Percentiles rank a stretch among this genome's conserved stretches.
phyloP scores from a whole-genome alignment of 805 yeast genomes.

The Zygoascus flipseniorum region DNA sequence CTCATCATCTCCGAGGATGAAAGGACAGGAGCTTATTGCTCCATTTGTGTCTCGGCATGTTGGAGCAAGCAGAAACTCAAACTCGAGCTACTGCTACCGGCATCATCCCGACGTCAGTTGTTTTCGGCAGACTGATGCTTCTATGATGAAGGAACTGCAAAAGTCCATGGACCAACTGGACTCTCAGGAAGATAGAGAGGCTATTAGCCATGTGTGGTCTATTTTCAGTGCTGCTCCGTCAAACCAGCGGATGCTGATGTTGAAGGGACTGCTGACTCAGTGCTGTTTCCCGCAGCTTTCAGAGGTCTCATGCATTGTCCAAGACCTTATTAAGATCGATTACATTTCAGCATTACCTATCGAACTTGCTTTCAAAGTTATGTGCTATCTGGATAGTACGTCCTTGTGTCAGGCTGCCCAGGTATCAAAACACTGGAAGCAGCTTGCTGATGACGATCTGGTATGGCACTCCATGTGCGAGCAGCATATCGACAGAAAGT shows the following conservation, averaged over 20 bases:
- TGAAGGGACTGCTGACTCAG: constrained; percentile 77
- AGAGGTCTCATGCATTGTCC: constrained; percentile 72
- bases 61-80: not conserved
- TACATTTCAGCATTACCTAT: constrained; percentile 77
- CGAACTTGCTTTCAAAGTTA: constrained; percentile 74
- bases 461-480: constrained; percentile 99
- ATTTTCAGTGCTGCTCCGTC: constrained; percentile 67
- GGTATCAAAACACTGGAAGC: constrained; percentile 81
- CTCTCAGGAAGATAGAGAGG: constrained; percentile 57
- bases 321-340: constrained; percentile 75
- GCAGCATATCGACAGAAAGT: constrained; percentile 94
- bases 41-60: constrained; percentile 7
- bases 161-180: constrained; percentile 38
- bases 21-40: not conserved
- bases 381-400: constrained; percentile 85
- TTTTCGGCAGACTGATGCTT: constrained; percentile 50
- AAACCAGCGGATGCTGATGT: constrained; percentile 61
- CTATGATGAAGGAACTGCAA: constrained; percentile 58
- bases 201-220: constrained; percentile 77
- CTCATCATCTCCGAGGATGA: not conserved
- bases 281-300: constrained; percentile 95
- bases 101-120: constrained; percentile 85
- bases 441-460: constrained; percentile 87
- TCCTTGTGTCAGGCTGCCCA: constrained; percentile 93
- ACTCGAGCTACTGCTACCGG: constrained; percentile 60